Percentiles rank a stretch among this genome's conserved stretches.
These are phyloP conservation scores for Verticillium nonalfalfae DNA, from an alignment of 2,329 filamentous ascomycete species.

Conservation along the genomic window DNA sequence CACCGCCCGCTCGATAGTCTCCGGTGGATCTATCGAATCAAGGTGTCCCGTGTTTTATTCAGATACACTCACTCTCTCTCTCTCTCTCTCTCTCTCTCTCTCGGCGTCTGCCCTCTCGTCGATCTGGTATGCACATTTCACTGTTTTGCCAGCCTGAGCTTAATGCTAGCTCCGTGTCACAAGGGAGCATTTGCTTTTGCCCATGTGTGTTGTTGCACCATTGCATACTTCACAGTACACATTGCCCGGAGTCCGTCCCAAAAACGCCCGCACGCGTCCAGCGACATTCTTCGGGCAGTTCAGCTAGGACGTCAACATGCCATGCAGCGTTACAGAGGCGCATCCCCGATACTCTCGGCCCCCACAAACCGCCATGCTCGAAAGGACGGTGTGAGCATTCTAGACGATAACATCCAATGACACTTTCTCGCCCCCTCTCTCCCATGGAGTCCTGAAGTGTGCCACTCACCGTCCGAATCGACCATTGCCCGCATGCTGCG, in stretches of 20 bases:
- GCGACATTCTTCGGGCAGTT: background rate
- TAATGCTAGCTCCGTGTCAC: background rate
- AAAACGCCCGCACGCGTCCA: background rate
- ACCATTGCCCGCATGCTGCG: background rate
- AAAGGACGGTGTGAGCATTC: background rate
- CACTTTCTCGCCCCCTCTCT: background rate
- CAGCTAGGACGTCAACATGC: background rate
- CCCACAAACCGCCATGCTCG: background rate
- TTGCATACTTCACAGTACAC: too few relatives aligned
- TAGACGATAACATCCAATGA: background rate
- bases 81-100: too few relatives aligned
- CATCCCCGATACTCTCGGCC: background rate
- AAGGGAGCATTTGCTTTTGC: background rate
- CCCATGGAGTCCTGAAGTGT: background rate
- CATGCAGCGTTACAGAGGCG: background rate
- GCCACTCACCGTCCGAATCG: background rate
- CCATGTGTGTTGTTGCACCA: background rate
- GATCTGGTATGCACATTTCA: background rate
- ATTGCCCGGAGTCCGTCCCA: background rate
- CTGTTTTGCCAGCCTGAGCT: background rate
- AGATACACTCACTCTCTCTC: too few relatives aligned
- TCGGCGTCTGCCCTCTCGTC: background rate
- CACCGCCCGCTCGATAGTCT: background rate
- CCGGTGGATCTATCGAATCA: background rate
- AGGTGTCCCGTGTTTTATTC: background rate